Conservation (phyloP, 2,329 filamentous ascomycete species). For the Boeremia lycopersici region DNA sequence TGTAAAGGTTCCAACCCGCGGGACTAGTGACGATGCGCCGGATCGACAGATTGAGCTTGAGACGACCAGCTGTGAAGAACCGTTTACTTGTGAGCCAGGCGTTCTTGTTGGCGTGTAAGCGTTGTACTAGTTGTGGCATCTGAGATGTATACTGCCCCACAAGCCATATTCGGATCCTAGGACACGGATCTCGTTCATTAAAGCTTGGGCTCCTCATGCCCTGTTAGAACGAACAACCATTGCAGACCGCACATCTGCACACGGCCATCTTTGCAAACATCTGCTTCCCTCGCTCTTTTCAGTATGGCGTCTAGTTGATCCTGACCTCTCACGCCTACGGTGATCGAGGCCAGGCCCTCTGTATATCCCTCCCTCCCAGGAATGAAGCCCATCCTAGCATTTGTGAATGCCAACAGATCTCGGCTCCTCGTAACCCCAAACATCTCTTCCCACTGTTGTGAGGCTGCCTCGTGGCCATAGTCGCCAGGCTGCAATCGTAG, state of each 20-base stretch:
- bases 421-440: constrained; percentile 51
- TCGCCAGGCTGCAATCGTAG: constrained; percentile 49
- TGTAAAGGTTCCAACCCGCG: too few relatives aligned
- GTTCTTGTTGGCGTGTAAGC: background rate
- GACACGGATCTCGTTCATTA: constrained; percentile 9
- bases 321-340: constrained; percentile 47
- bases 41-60: too few relatives aligned
- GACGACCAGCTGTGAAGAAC: too few relatives aligned
- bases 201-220: constrained; percentile 24
- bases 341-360: constrained; percentile 49
- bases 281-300: constrained; percentile 38
- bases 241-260: constrained; percentile 49
- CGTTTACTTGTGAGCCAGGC: too few relatives aligned
- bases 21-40: too few relatives aligned
- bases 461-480: constrained; percentile 43
- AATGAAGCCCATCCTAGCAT: constrained; percentile 47
- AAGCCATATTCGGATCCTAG: too few relatives aligned
- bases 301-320: constrained; percentile 41
- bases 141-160: background rate
- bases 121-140: background rate
- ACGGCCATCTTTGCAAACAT: constrained; percentile 39
- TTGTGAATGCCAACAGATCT: constrained; percentile 47
- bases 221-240: constrained; percentile 45
- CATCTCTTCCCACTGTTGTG: constrained; percentile 49
- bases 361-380: constrained; percentile 37